Base-by-base conservation (phyloP, 495 filamentous ascomycete genomes). In the Parachaetomium inaequale region DNA sequence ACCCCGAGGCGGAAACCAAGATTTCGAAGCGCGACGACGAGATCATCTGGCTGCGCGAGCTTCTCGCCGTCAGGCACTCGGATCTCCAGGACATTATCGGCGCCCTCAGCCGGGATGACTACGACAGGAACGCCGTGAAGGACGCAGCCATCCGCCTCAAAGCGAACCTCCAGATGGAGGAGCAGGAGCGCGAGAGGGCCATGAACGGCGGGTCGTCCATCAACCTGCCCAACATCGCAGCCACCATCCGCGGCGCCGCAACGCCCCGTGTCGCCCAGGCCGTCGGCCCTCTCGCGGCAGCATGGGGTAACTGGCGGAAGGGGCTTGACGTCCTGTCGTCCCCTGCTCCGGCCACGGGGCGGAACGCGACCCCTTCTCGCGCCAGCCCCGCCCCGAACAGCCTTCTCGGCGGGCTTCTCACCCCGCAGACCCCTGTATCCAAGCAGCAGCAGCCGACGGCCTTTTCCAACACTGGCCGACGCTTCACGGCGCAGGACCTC, bases 101-200 rank as follows among this genome's bases (percentile, higher is more conserved):
- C 56, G 87, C 87, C 14, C 81, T 98, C 32, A 86, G 87, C 10
- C 76, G 85, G 56, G 88, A 92, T 2, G 76, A 81, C 40, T 92
- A 88, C 71, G 86, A 97, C 76, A 81, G 82, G 36, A 82, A 89
- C 62, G 81, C 83, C 17, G 87, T 96, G 58, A 88, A 87, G 63
- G 92, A 98, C 71, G 90, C 92, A 11, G 91, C 92, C 34, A 96
- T 97, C 65, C 87, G 94, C 8, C 84, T 98, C 59, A 92, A 90
- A 69, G 89, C 95, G 21, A 97, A 94, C 67, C 81, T 98, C 19
- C 90, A 98, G 72, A 98, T 98, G 94, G 92, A 98, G 68, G 90
- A 90, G 72, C 91, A 96, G 69, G 94, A 96, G 72, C 88, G 88
- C 21, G 95, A 98, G 68, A 65, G 78, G 59, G 81, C 81, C 3